These are phyloP conservation scores for Dioszegia aurantiaca DNA, from an alignment of 768 basidiomycete species.

Conservation along the genomic window DNA sequence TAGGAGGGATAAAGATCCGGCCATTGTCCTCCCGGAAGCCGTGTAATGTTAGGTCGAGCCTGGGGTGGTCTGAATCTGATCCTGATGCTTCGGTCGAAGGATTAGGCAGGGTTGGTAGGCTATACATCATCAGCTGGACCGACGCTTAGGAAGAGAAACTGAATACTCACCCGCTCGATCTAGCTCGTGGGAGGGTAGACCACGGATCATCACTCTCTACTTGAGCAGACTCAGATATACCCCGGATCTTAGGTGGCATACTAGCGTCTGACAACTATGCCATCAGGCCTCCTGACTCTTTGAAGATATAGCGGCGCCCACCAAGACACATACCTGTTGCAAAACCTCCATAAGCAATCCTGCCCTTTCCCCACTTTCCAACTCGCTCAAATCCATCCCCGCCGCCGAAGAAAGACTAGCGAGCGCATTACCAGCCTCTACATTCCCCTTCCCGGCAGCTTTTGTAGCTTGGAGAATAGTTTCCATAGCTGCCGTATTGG, in stretches of 20 bases:
- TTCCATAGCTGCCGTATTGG: constrained; percentile 38
- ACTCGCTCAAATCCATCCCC: constrained; percentile 31
- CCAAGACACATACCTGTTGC: constrained; percentile 35
- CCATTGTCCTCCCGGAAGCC: constrained; percentile 50
- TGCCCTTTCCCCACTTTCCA: constrained; percentile 28
- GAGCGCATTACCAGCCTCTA: constrained; percentile 40
- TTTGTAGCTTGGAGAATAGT: constrained; percentile 40
- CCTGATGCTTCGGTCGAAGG: constrained; percentile 27
- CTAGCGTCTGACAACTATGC: constrained; percentile 32
- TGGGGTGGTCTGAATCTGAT: constrained; percentile 26
- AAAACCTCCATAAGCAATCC: constrained; percentile 43
- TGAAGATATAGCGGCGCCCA: too few relatives aligned
- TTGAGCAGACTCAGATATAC: constrained; percentile 4
- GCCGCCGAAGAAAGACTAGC: constrained; percentile 29
- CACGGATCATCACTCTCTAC: constrained; percentile 28
- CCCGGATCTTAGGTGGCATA: constrained; percentile 19
- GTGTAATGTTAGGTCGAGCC: constrained; percentile 44
- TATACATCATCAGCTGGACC: constrained; percentile 3
- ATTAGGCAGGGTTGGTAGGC: constrained; percentile 6
- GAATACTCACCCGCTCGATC: constrained; percentile 19
- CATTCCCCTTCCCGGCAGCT: constrained; percentile 31
- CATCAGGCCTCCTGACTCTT: background rate
- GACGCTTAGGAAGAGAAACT: too few relatives aligned
- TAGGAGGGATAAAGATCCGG: constrained; percentile 48
- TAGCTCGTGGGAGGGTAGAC: constrained; percentile 31